Evolutionary conservation across 2,329 filamentous ascomycete genomes (phyloP), one percentile per base, ranked within the genome.

Genomic region (Cordyceps fumosorosea): DNA sequence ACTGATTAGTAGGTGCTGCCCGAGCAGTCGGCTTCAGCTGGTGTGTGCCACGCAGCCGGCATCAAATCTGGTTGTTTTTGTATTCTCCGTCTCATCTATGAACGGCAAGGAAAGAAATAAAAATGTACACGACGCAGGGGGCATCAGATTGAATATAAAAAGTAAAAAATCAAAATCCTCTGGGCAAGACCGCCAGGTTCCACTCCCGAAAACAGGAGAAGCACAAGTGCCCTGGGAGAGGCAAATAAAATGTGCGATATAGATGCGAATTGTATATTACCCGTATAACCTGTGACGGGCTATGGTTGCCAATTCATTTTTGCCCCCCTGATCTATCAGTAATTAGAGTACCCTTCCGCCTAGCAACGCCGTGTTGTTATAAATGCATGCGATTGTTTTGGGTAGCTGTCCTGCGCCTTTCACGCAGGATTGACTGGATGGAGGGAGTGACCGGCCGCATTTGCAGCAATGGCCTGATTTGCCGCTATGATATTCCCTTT

Each of bases 361-460:
- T 10, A 47, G 54, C 50, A 60, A 60, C 58, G 58, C 58, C 58
- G 51, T 47, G 20, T 60, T 47, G 29, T 60, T 26, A 54, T 47
- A 54, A 54, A 60, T 60, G 58, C 58, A 60, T 45, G 29, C 47
- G 44, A 54, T 54, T 52, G 58, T 54, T 60, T 54, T 59, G 50
- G 32, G 20, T 54, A 20, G 40, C 54, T 42, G 11, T 60, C 18
- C 54, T 22, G 54, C 40, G 24, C 42, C 37, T 32, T 6, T 18
- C 18, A 37, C 44, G 11, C 26, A 47, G 40, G 18, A 22, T 56
- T 56, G 54, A 56, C 54, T 22, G 40, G n/a, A 22, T 47, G n/a
- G 22, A 7, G 32, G 22, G 11, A 32, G 11, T 8, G 20, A 26
- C 40, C 24, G n/a, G 26, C 40, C 54, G 32, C 45, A 24, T 16